phyloP scores from a whole-genome alignment of 768 basidiomycete genomes.

The Boletus reticulatus region DNA sequence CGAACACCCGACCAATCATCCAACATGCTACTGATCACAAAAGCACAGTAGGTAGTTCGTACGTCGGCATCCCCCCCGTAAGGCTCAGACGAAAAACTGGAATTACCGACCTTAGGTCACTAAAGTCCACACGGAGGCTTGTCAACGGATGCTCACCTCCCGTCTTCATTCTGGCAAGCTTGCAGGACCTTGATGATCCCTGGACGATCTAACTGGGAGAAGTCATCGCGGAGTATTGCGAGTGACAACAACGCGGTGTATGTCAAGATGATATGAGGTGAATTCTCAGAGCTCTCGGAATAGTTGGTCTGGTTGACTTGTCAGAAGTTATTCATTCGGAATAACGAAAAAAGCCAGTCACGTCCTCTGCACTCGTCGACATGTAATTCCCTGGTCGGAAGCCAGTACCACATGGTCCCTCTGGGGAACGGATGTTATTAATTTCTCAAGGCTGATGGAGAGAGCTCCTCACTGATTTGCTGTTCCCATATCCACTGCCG shows the following conservation, averaged over 20 bases:
- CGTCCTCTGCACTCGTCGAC: constrained; percentile 36
- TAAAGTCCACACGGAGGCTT: constrained; percentile 11
- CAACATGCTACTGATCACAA: constrained; percentile 77
- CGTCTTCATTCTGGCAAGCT: constrained; percentile 74
- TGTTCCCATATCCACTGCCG: constrained; percentile 88
- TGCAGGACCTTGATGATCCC: constrained; percentile 68
- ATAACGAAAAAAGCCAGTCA: constrained; percentile 4
- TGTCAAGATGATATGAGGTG: constrained; percentile 88
- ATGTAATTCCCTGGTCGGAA: constrained; percentile 78
- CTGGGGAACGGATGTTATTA: constrained; percentile 32
- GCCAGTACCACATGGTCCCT: constrained; percentile 57
- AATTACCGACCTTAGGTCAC: constrained; percentile 2
- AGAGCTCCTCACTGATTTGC: constrained; percentile 53
- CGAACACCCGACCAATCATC: constrained; percentile 77
- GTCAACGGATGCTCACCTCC: constrained; percentile 54
- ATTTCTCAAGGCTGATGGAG: background rate
- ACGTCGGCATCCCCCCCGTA: constrained; percentile 71
- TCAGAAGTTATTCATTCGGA: constrained; percentile 4
- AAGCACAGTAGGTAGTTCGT: constrained; percentile 84
- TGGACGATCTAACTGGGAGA: constrained; percentile 61
- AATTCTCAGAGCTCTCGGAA: constrained; percentile 49
- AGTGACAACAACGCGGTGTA: constrained; percentile 88
- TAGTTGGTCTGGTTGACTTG: constrained; percentile 32
- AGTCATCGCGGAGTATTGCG: constrained; percentile 84
- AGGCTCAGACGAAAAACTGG: constrained; percentile 72